These are phyloP conservation scores for Nyssa sinensis DNA, from an alignment of 148 eudicot species.

Conservation along the genomic window DNA sequence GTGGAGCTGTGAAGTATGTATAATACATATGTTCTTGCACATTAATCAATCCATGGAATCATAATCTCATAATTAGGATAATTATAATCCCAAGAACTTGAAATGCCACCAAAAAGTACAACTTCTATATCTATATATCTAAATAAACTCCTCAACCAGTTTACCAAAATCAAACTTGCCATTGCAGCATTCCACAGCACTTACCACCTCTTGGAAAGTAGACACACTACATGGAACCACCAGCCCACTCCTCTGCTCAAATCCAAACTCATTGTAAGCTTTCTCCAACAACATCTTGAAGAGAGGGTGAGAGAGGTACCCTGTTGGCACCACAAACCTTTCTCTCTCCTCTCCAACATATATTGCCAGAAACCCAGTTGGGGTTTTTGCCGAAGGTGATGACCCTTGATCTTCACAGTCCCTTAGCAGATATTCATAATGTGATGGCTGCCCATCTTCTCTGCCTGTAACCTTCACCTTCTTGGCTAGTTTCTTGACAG, in stretches of 20 bases:
- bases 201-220: slow-evolving; percentile 56
- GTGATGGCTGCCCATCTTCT: slow-evolving; percentile 19
- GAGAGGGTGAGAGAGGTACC: slow-evolving; percentile 75
- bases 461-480: slow-evolving; percentile 30
- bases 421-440: slow-evolving; percentile 32
- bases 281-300: slow-evolving; percentile 81
- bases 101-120: background rate
- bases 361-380: slow-evolving; percentile 54
- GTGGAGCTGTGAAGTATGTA: background rate
- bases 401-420: slow-evolving; percentile 16
- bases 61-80: background rate
- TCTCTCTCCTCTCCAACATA: slow-evolving; percentile 69
- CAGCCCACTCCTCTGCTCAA: slow-evolving; percentile 59
- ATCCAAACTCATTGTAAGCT: slow-evolving; percentile 75
- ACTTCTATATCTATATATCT: background rate
- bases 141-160: slow-evolving; percentile 44
- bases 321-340: slow-evolving; percentile 73
- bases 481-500: slow-evolving; percentile 47
- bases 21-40: background rate
- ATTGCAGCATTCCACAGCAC: slow-evolving; percentile 51
- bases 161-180: slow-evolving; percentile 68
- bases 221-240: slow-evolving; percentile 66
- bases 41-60: background rate
- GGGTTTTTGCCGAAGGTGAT: slow-evolving; percentile 22
- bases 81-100: background rate